Evolutionary conservation across 2,329 filamentous ascomycete genomes (phyloP).

Genomic region (Cadophora sp.): DNA sequence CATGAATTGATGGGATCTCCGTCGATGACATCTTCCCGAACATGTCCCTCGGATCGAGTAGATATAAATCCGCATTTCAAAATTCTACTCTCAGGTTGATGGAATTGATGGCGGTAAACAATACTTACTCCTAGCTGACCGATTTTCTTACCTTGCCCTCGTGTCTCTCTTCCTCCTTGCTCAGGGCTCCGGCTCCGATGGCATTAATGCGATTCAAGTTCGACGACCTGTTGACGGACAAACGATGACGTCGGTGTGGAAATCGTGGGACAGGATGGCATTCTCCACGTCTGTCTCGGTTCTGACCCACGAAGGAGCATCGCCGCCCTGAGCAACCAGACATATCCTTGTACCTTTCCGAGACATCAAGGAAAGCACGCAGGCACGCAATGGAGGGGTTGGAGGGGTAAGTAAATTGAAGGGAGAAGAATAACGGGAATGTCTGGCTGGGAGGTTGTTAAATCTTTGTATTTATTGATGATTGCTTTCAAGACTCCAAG

Average conservation of each 20-base stretch:
- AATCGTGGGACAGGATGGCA: constrained; percentile 6
- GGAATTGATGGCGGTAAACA: not conserved
- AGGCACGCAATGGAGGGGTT: not conserved
- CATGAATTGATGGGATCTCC: too few species aligned
- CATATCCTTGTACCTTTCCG: not conserved
- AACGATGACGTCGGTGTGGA: constrained; percentile 15
- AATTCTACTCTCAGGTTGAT: not conserved
- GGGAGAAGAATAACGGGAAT: not conserved
- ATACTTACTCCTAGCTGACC: not conserved
- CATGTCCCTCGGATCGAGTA: not conserved
- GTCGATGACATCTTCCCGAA: not conserved
- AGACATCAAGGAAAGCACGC: not conserved
- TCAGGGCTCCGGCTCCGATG: not conserved
- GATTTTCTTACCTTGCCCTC: not conserved
- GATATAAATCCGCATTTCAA: not conserved
- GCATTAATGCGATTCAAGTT: not conserved
- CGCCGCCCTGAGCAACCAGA: constrained; percentile 18
- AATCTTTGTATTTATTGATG: not conserved
- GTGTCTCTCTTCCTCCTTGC: not conserved
- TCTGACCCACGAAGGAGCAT: not conserved
- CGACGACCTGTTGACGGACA: not conserved
- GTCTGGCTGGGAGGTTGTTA: not conserved
- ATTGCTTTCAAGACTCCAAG: not conserved
- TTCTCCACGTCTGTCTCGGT: constrained; percentile 10
- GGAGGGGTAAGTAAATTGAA: not conserved